A percentile compares a stretch with the other conserved stretches of the same genome.
phyloP scores from a whole-genome alignment of 176 grass and related monocot species.

The Bonia amplexicaulis region DNA sequence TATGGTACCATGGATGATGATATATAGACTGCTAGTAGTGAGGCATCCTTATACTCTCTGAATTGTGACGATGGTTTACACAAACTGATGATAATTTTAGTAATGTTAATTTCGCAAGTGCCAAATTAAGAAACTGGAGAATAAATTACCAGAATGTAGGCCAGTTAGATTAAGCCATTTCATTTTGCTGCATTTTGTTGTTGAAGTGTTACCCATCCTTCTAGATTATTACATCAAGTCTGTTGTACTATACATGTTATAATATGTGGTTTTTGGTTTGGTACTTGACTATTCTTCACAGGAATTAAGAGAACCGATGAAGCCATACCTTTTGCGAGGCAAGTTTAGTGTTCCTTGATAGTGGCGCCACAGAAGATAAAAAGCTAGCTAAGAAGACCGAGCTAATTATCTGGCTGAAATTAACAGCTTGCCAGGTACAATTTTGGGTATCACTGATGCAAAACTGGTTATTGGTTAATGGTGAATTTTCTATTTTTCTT shows the following conservation, averaged over 20 bases:
- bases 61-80: too few species aligned
- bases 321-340: conserved; percentile 79
- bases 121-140: too few species aligned
- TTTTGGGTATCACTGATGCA: background rate
- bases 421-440: conserved; percentile 72
- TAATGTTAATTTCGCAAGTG: too few species aligned
- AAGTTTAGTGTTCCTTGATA: conserved; percentile 65
- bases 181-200: background rate
- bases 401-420: conserved; percentile 86
- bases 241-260: conserved; percentile 11
- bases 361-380: conserved; percentile 27
- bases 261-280: conserved; percentile 15
- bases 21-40: too few species aligned
- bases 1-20: background rate
- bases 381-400: conserved; percentile 69
- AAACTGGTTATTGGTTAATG: conserved; percentile 11
- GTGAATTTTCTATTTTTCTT: background rate
- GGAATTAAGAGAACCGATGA: conserved; percentile 84
- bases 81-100: too few species aligned
- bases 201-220: background rate
- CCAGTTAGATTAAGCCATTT: background rate
- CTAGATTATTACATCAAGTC: background rate
- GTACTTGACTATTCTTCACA: conserved; percentile 17
- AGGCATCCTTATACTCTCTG: too few species aligned
- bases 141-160: too few species aligned